These are phyloP conservation scores for Cruciata laevipes DNA, from an alignment of 257 asterid genomes.

Conservation along the genomic window DNA sequence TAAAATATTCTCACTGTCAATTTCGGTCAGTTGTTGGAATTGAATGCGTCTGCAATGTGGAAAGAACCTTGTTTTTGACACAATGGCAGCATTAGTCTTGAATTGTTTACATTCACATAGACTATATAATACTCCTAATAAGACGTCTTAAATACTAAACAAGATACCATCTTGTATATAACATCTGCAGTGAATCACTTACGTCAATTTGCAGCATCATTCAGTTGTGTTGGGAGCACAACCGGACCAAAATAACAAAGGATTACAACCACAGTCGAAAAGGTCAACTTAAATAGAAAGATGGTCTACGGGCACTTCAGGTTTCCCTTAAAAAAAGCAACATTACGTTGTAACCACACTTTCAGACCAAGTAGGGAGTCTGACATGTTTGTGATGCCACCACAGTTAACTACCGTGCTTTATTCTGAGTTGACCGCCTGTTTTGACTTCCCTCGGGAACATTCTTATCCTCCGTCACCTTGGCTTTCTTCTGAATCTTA, in stretches of 20 bases:
- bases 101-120: no score
- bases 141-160: no score
- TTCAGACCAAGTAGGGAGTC: neutral
- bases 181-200: neutral
- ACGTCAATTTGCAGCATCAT: no score
- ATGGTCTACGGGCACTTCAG: neutral
- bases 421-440: constrained; percentile 35
- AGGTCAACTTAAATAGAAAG: neutral
- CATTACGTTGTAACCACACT: neutral
- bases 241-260: no score
- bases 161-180: no score
- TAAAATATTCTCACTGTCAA: no score
- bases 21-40: no score
- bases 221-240: no score
- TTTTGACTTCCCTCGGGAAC: constrained; percentile 31
- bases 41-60: no score
- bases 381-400: neutral
- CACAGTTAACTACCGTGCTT: constrained; percentile 25
- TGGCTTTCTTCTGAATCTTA: constrained; percentile 16
- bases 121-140: no score
- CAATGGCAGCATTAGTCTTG: no score
- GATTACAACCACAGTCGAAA: neutral
- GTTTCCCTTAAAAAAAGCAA: constrained; percentile 1
- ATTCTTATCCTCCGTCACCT: constrained; percentile 28
- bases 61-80: no score